Evolutionary conservation across 1,284 basidiomycete genomes (phyloP).

Genomic region (Boletellus dicymbophilus): DNA sequence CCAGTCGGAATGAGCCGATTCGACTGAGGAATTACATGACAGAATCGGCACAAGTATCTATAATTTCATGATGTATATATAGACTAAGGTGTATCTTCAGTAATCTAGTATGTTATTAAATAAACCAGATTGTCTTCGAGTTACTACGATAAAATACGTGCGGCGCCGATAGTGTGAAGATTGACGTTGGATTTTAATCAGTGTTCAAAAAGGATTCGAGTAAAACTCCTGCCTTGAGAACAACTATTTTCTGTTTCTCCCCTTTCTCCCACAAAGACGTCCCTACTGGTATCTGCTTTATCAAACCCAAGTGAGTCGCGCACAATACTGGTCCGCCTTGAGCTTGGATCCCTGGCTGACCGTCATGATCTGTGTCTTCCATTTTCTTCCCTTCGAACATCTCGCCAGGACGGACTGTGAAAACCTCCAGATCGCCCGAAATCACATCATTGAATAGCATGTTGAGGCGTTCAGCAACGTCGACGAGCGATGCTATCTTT

Average conservation of each 20-base stretch:
- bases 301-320: slow-evolving; percentile 13
- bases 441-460: slow-evolving; percentile 12
- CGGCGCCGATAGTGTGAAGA: too few species aligned
- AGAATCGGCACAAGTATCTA: too few species aligned
- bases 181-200: too few species aligned
- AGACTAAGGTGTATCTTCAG: too few species aligned
- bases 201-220: slow-evolving; percentile 7
- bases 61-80: too few species aligned
- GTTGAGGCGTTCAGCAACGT: slow-evolving; percentile 6
- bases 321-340: slow-evolving; percentile 10
- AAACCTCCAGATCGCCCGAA: slow-evolving; percentile 16
- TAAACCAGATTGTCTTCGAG: too few species aligned
- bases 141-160: too few species aligned
- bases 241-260: neutral
- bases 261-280: too few species aligned
- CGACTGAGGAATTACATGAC: too few species aligned
- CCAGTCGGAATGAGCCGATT: too few species aligned
- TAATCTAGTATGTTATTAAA: too few species aligned
- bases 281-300: slow-evolving; percentile 8
- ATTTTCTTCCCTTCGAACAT: slow-evolving; percentile 10
- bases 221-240: slow-evolving; percentile 15
- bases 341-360: neutral
- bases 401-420: neutral
- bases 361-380: slow-evolving; percentile 5
- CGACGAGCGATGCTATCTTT: slow-evolving; percentile 11